Conservation (phyloP, 345 rosid genomes). For the Eucalyptus marginata region DNA sequence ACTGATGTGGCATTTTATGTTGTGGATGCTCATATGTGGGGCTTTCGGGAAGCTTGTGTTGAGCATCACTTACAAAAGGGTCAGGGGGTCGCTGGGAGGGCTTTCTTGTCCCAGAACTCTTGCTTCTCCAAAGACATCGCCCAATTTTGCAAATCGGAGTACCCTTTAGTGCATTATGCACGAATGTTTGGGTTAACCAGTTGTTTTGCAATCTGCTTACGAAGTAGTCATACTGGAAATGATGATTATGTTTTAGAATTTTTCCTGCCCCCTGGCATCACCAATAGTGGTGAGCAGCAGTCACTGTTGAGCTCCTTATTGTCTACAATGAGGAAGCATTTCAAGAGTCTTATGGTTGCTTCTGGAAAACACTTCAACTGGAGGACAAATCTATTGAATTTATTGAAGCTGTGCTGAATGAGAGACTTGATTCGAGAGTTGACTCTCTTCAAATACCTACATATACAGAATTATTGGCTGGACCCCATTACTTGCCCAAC, state of each 20-base stretch:
- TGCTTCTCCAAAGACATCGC: conserved; percentile 73
- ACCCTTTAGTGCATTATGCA: conserved; percentile 95
- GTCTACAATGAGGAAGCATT: conserved; percentile 72
- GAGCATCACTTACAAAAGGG: conserved; percentile 96
- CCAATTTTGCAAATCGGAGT: conserved; percentile 71
- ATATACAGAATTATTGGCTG: conserved; percentile 13
- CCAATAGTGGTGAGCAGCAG: conserved; percentile 32
- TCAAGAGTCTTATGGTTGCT: conserved; percentile 66
- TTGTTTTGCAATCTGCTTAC: conserved; percentile 77
- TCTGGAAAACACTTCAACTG: conserved; percentile 46
- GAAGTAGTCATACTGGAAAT: conserved; percentile 63
- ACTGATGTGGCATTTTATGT: conserved; percentile 82
- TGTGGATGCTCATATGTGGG: conserved; percentile 92
- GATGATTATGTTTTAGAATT: conserved; percentile 86
- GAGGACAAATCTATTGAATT: conserved; percentile 51
- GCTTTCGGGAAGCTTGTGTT: conserved; percentile 83
- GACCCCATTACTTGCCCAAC: conserved; percentile 4
- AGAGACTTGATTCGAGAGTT: conserved; percentile 29
- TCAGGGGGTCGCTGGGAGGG: conserved; percentile 89
- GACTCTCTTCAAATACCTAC: conserved; percentile 33
- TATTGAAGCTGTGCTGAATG: conserved; percentile 34
- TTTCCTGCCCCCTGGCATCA: conserved; percentile 54
- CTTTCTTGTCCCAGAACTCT: conserved; percentile 58
- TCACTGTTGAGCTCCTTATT: conserved; percentile 51
- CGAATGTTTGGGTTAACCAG: conserved; percentile 73